Percentiles rank a stretch among this genome's conserved stretches.
phyloP scores from a whole-genome alignment of 2,329 filamentous ascomycete genomes.

The Verticillium nonalfalfae region DNA sequence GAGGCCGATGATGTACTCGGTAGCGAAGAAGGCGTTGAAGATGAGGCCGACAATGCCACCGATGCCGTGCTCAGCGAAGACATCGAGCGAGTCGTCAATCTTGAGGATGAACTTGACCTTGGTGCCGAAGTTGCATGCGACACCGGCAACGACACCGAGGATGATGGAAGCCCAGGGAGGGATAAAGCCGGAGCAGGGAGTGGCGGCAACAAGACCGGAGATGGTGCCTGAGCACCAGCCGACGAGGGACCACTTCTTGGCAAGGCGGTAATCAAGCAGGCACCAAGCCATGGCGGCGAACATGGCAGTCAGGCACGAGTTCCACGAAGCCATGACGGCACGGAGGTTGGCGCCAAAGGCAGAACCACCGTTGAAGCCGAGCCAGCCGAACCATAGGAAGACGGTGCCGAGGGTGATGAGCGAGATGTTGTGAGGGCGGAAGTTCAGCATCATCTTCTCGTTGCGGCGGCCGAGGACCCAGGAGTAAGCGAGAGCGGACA shows the following conservation, averaged over 20 bases:
- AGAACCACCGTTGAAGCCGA: slow-evolving; percentile 97
- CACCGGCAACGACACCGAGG: slow-evolving; percentile 59
- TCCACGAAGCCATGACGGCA: slow-evolving; percentile 96
- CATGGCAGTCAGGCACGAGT: slow-evolving; percentile 88
- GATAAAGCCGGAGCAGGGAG: slow-evolving; percentile 62
- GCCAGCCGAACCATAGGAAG: slow-evolving; percentile 97
- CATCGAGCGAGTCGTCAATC: slow-evolving; percentile 67
- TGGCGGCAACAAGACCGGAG: slow-evolving; percentile 64
- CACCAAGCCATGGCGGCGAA: slow-evolving; percentile 93
- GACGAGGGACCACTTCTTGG: slow-evolving; percentile 84
- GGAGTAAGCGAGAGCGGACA: slow-evolving; percentile 91
- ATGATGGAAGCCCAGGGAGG: slow-evolving; percentile 61
- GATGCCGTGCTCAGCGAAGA: slow-evolving; percentile 65
- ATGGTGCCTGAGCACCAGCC: slow-evolving; percentile 69
- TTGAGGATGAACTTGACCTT: slow-evolving; percentile 59
- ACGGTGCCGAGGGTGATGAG: slow-evolving; percentile 93
- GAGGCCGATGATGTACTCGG: slow-evolving; percentile 64
- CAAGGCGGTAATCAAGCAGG: slow-evolving; percentile 89
- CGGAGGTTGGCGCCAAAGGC: slow-evolving; percentile 90
- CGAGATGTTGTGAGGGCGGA: slow-evolving; percentile 97
- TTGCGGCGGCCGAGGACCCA: slow-evolving; percentile 92
- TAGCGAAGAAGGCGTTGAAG: slow-evolving; percentile 69
- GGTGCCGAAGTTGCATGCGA: slow-evolving; percentile 62
- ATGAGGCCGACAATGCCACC: slow-evolving; percentile 63
- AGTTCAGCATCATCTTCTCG: slow-evolving; percentile 99